A percentile compares a stretch with the other conserved stretches of the same genome.
phyloP scores from a whole-genome alignment of 2,329 filamentous ascomycete species.

The Verticillium isaacii region DNA sequence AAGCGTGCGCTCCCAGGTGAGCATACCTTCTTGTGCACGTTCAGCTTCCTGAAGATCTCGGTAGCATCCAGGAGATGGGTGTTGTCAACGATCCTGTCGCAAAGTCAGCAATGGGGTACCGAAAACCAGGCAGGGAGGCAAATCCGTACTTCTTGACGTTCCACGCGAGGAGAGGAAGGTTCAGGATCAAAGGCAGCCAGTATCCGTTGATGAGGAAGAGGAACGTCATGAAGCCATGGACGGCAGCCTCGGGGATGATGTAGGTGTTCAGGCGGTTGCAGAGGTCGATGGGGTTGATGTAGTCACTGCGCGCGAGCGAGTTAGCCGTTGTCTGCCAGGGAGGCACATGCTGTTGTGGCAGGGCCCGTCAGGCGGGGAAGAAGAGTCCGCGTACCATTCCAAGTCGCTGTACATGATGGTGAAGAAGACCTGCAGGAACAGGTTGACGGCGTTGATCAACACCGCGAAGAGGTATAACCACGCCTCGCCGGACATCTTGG shows the following conservation, averaged over 20 bases:
- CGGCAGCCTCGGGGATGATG: conserved; percentile 96
- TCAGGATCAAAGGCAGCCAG: conserved; percentile 89
- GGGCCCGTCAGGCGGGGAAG: neutral
- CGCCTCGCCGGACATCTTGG: conserved; percentile 88
- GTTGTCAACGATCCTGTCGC: conserved; percentile 81
- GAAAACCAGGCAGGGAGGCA: conserved; percentile 16
- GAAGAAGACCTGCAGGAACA: conserved; percentile 99
- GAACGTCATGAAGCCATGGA: conserved; percentile 93
- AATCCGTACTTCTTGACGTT: conserved; percentile 90
- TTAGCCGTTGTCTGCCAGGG: neutral
- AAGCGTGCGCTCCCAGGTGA: neutral
- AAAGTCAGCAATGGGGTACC: neutral
- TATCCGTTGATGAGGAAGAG: conserved; percentile 98
- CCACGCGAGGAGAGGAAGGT: conserved; percentile 86
- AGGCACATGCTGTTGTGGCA: neutral
- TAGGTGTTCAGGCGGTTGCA: conserved; percentile 99
- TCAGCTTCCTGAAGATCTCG: conserved; percentile 98
- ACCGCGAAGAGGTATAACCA: conserved; percentile 98
- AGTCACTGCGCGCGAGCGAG: conserved; percentile 61
- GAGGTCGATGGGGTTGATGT: conserved; percentile 99
- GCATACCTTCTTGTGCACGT: conserved; percentile 93
- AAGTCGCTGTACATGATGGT: conserved; percentile 99
- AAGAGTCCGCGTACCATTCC: conserved; percentile 69
- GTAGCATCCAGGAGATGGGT: conserved; percentile 95
- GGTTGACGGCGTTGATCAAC: conserved; percentile 99